Evolutionary conservation across 2,329 filamentous ascomycete species (phyloP), one percentile per base, ranked within the genome.

Genomic region (Aspergillus proliferans): DNA sequence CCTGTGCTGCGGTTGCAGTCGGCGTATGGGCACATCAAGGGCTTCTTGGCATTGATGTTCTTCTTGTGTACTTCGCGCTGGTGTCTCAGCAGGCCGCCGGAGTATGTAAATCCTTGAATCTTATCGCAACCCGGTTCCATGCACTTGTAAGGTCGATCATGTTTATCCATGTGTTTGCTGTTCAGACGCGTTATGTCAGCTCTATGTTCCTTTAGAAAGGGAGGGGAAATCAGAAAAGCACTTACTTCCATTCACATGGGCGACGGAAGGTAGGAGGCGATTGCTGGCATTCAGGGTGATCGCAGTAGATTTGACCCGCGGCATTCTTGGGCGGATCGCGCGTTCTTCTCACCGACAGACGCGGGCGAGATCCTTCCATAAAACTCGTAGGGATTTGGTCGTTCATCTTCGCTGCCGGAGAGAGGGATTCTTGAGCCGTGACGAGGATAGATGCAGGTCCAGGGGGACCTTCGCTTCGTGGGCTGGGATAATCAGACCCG

Each of bases 111-210:
- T 1, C 92, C 92, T 46, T 88, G 87, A 0, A 95, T 80, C 62
- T 95, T 95, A 62, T 92, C 88, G 69, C 92, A 96, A 34, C 86
- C 87, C n/a, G 82, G 78, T 40, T 86, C 84, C 19, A 76, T 78
- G 69, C 92, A 97, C 61, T 90, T 87, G 66, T 96, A 97, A 1
- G 92, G 92, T 10, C 92, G 81, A 59, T 95, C 90, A 67, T 97
- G 92, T 68, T 95, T 95, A 72, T 97, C 92, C 91, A 96, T 96
- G 67, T 97, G 92, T 73, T 97, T 96, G 66, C 89, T 95, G 56
- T 52, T 4, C 6, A 46, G 33, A 51, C 48, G 42, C 52, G 26
- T 46, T 18, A 42, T 38, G 53, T 68, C 61, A 62, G 57, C 49
- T 51, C 45, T 18, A 6, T 19, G 7, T 34, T 46, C 47, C 28